phyloP scores from a whole-genome alignment of 2,329 filamentous ascomycete genomes.

The Rhynchosporium agropyri region DNA sequence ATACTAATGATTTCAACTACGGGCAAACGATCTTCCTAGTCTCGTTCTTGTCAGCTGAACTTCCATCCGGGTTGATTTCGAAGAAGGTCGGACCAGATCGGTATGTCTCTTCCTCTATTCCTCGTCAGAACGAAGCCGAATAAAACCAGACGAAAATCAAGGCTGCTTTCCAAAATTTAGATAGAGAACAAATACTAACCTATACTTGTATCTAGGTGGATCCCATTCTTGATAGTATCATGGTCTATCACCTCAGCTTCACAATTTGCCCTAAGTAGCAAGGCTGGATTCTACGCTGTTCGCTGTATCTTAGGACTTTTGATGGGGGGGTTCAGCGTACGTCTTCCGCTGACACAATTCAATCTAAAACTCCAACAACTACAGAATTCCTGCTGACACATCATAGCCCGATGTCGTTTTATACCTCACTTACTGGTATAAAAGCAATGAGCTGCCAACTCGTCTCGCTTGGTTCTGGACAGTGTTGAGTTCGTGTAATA shows the following conservation, averaged over 20 bases:
- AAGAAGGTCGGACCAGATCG: slow-evolving; percentile 56
- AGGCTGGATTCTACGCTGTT: slow-evolving; percentile 20
- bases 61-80: slow-evolving; percentile 61
- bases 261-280: slow-evolving; percentile 15
- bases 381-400: background rate
- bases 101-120: slow-evolving; percentile 1
- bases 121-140: no score
- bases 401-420: slow-evolving; percentile 30
- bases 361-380: background rate
- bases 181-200: no score
- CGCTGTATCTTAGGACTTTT: slow-evolving; percentile 25
- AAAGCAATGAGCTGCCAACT: slow-evolving; percentile 26
- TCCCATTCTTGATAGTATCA: slow-evolving; percentile 52
- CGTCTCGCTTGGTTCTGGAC: slow-evolving; percentile 29
- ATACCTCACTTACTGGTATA: slow-evolving; percentile 30
- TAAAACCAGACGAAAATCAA: no score
- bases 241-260: slow-evolving; percentile 50
- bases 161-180: no score
- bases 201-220: slow-evolving; percentile 43
- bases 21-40: slow-evolving; percentile 43
- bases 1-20: slow-evolving; percentile 52
- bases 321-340: slow-evolving; percentile 28
- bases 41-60: slow-evolving; percentile 57
- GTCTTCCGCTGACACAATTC: background rate
- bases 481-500: slow-evolving; percentile 16